phyloP scores from a whole-genome alignment of 2,329 filamentous ascomycete species.

The Rugonectria rugulosa region DNA sequence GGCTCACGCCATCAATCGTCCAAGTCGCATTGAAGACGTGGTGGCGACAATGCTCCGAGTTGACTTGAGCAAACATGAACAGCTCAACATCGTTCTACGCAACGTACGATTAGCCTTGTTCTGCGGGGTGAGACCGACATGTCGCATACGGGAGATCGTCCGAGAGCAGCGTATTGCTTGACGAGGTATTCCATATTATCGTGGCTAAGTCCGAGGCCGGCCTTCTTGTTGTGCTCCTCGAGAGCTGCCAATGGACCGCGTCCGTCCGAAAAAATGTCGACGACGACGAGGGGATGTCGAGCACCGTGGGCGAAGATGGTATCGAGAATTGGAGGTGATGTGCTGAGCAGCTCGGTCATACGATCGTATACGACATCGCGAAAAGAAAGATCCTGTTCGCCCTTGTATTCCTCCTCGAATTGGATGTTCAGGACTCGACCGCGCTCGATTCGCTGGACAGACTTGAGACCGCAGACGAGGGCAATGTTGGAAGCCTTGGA shows the following conservation, averaged over 20 bases:
- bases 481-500: conserved; percentile 95
- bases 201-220: conserved; percentile 86
- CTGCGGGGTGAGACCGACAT: conserved; percentile 17
- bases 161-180: conserved; percentile 57
- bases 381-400: conserved; percentile 59
- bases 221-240: conserved; percentile 81
- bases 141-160: conserved; percentile 63
- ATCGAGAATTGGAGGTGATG: conserved; percentile 71
- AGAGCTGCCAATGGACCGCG: conserved; percentile 74
- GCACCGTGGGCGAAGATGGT: conserved; percentile 79
- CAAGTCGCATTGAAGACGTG: conserved; percentile 98
- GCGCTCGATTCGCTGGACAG: conserved; percentile 82
- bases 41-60: conserved; percentile 87
- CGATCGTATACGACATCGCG: conserved; percentile 85
- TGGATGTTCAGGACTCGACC: conserved; percentile 78
- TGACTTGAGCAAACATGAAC: conserved; percentile 99
- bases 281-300: conserved; percentile 71
- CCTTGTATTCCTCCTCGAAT: conserved; percentile 58
- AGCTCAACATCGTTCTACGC: conserved; percentile 80
- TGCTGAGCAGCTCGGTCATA: conserved; percentile 88
- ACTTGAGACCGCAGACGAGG: conserved; percentile 84
- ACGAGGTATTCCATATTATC: conserved; percentile 94
- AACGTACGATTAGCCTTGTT: conserved; percentile 30
- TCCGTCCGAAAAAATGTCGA: conserved; percentile 74
- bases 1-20: conserved; percentile 87